Conservation (phyloP, 768 basidiomycete genomes). For the Serendipita sp. region DNA sequence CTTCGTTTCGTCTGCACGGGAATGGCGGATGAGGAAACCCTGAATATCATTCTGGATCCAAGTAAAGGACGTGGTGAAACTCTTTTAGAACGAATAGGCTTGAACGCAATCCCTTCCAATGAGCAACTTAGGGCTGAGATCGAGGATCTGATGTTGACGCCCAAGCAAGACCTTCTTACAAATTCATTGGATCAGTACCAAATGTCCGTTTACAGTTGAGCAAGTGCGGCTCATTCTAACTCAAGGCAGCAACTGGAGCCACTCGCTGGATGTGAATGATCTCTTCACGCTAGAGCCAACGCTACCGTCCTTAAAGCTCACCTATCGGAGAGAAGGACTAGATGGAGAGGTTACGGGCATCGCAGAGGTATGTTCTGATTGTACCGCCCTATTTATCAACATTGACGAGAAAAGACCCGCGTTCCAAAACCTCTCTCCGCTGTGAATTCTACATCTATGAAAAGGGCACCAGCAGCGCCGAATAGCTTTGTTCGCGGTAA, state of each 20-base stretch:
- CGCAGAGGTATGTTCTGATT: constrained; percentile 41
- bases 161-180: constrained; percentile 44
- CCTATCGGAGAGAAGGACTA: constrained; percentile 64
- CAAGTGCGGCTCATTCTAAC: not conserved
- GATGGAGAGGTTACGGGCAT: constrained; percentile 69
- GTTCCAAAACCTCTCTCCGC: constrained; percentile 46
- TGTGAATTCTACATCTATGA: constrained; percentile 69
- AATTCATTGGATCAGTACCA: constrained; percentile 73
- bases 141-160: constrained; percentile 58
- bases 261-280: constrained; percentile 41
- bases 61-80: constrained; percentile 9
- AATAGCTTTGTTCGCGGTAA: constrained; percentile 86
- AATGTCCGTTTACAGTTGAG: constrained; percentile 35
- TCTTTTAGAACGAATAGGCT: constrained; percentile 40
- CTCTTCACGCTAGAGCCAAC: constrained; percentile 52
- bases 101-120: constrained; percentile 39
- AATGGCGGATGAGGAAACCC: not conserved
- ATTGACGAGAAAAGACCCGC: constrained; percentile 29
- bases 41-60: not conserved
- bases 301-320: constrained; percentile 54
- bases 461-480: constrained; percentile 65
- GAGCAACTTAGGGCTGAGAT: constrained; percentile 51
- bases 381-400: not conserved
- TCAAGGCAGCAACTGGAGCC: constrained; percentile 52
- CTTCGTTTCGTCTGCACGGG: not conserved